Percentiles rank a stretch among this genome's conserved stretches.
Conservation (phyloP, 2,329 filamentous ascomycete genomes). For the Lojkania enalia region DNA sequence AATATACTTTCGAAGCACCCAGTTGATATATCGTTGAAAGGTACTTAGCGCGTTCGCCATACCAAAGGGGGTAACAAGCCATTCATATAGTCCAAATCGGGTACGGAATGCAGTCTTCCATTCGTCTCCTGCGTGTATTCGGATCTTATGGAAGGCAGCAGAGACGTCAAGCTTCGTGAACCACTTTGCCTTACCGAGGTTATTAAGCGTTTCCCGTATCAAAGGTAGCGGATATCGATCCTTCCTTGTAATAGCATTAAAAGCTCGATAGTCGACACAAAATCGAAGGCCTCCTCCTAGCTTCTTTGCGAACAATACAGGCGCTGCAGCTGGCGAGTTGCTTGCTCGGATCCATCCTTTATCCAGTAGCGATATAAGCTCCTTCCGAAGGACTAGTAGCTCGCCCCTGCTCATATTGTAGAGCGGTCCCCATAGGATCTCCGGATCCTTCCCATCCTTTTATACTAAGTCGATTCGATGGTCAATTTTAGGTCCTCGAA, state of each 20-base stretch:
- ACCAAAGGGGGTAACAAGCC: constrained; percentile 30
- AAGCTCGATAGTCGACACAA: constrained; percentile 41
- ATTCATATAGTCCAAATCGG: constrained; percentile 40
- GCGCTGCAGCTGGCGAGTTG: constrained; percentile 9
- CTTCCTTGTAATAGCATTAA: constrained; percentile 44
- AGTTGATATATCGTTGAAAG: constrained; percentile 29
- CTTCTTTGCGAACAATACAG: constrained; percentile 41
- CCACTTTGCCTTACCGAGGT: constrained; percentile 22
- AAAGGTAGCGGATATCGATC: constrained; percentile 37
- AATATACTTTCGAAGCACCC: constrained; percentile 18
- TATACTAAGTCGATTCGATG: constrained; percentile 2
- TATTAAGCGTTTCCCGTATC: constrained; percentile 35
- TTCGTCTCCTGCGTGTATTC: constrained; percentile 7
- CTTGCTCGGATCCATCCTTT: constrained; percentile 12
- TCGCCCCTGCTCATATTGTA: constrained; percentile 9
- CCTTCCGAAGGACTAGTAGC: constrained; percentile 6
- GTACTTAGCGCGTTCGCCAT: constrained; percentile 16
- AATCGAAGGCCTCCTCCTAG: constrained; percentile 30
- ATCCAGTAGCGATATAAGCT: not conserved
- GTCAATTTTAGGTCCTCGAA: constrained; percentile 1
- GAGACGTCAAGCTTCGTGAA: constrained; percentile 36
- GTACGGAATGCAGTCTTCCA: constrained; percentile 43
- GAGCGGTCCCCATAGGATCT: constrained; percentile 5
- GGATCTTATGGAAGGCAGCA: constrained; percentile 10
- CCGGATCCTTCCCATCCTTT: constrained; percentile 3